phyloP scores from a whole-genome alignment of 768 basidiomycete genomes.

The Lenzites betulinus region DNA sequence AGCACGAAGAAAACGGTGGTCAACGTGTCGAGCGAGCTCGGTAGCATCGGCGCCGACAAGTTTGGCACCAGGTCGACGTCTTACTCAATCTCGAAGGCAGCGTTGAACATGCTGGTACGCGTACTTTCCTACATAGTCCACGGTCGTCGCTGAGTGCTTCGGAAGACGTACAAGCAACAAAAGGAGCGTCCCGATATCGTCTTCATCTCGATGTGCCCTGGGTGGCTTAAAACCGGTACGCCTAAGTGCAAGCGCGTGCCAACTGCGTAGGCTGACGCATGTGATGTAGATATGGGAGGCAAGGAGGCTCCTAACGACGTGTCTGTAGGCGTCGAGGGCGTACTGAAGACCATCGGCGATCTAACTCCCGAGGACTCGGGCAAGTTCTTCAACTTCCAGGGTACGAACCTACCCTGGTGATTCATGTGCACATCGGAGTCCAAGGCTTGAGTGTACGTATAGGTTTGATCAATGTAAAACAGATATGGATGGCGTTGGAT shows the following conservation, averaged over 20 bases:
- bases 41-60: background rate
- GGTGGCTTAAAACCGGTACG: conserved; percentile 21
- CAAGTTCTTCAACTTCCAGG: conserved; percentile 8
- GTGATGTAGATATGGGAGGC: conserved; percentile 11
- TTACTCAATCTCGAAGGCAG: conserved; percentile 15
- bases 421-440: too few relatives aligned
- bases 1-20: conserved; percentile 13
- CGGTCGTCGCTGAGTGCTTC: background rate
- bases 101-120: conserved; percentile 17
- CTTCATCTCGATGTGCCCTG: conserved; percentile 16
- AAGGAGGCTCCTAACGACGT: background rate
- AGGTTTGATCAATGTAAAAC: too few relatives aligned
- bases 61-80: background rate
- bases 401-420: conserved; percentile 10
- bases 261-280: background rate
- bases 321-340: conserved; percentile 5
- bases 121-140: background rate
- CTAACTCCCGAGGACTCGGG: conserved; percentile 10
- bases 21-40: conserved; percentile 11
- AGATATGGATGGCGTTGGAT: too few relatives aligned
- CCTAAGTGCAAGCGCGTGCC: too few relatives aligned
- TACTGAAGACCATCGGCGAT: conserved; percentile 1
- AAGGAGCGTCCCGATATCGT: conserved; percentile 16
- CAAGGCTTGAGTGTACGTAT: too few relatives aligned
- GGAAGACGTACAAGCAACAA: conserved; percentile 23